Conservation (phyloP, 441 rosid genomes). For the Erodium texanum region DNA sequence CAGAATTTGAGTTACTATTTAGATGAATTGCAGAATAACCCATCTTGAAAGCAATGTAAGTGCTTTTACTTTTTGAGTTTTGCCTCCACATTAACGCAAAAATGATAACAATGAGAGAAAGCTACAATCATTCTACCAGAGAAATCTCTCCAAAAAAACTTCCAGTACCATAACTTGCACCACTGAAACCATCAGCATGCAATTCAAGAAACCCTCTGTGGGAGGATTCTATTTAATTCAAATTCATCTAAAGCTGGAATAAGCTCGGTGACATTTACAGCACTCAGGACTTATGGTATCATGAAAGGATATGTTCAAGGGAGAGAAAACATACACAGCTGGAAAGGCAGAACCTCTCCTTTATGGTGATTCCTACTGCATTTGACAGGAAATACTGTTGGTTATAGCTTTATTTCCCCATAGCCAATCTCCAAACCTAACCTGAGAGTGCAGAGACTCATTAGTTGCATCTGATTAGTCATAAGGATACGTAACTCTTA, state of each 20-base stretch:
- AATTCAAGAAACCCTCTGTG: not conserved
- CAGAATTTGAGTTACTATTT: not conserved
- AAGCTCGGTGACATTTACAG: not conserved
- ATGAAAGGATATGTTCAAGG: not conserved
- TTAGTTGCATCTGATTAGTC: not conserved
- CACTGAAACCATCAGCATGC: no score
- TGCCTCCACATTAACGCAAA: not conserved
- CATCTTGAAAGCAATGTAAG: not conserved
- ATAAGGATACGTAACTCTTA: not conserved
- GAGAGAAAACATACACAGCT: not conserved
- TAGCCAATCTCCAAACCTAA: not conserved
- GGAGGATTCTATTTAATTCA: not conserved
- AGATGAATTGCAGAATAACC: not conserved
- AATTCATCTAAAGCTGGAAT: not conserved
- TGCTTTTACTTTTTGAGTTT: no score
- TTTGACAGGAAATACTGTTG: not conserved
- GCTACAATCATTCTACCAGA: not conserved
- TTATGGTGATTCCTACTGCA: not conserved
- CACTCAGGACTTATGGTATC: not conserved
- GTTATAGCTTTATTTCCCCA: not conserved
- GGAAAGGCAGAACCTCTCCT: not conserved
- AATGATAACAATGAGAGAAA: not conserved
- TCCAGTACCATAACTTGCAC: not conserved
- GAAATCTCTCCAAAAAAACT: not conserved
- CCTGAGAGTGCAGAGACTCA: not conserved